Evolutionary conservation across 2,329 filamentous ascomycete genomes (phyloP).

Genomic region (Paecilomyces sp.): DNA sequence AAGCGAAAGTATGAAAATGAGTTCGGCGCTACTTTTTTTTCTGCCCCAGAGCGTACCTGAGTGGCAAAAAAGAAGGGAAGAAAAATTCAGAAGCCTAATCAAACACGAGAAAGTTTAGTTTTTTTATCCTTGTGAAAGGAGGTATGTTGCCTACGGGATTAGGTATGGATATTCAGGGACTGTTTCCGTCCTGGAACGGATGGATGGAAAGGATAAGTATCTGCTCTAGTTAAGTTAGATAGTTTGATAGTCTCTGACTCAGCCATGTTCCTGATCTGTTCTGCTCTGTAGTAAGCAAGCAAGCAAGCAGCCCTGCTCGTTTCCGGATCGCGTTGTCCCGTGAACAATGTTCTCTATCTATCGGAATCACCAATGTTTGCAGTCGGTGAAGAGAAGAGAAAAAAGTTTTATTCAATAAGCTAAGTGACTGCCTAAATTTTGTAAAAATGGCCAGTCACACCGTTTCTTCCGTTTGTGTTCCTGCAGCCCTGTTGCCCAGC

Average conservation of each 20-base stretch:
- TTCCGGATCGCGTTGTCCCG: neutral
- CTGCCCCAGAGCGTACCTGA: neutral
- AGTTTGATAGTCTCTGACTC: neutral
- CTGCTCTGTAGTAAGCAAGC: no score
- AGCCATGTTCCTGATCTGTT: neutral
- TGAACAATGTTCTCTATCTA: neutral
- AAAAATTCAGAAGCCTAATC: neutral
- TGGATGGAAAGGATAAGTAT: no score
- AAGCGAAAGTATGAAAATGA: neutral
- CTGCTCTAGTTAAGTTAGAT: no score
- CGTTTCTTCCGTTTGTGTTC: neutral
- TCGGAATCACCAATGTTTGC: neutral
- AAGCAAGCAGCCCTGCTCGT: neutral
- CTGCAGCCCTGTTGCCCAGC: neutral
- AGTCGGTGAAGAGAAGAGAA: neutral
- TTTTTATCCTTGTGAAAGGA: neutral
- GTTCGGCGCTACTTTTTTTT: neutral
- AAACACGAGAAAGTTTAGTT: neutral
- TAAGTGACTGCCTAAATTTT: no score
- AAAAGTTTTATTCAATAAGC: no score
- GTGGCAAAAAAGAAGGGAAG: neutral
- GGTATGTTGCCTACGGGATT: neutral
- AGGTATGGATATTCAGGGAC: neutral
- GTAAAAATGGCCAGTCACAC: neutral
- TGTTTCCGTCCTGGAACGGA: neutral